Evolutionary conservation across 169 alveolate species (phyloP).

Genomic region (Eimeria necatrix): DNA sequence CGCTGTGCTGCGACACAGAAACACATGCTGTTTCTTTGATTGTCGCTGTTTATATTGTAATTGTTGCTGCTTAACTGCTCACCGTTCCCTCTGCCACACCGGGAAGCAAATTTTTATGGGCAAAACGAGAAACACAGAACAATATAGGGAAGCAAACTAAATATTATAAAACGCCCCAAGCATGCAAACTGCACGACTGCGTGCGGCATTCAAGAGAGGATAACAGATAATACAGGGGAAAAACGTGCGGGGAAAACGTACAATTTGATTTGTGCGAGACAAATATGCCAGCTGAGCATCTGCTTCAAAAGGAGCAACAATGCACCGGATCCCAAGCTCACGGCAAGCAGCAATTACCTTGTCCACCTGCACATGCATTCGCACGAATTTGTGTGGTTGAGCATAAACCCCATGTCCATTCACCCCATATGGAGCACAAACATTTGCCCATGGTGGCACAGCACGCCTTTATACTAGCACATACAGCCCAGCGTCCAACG

Average conservation of each 20-base stretch:
- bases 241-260: not conserved
- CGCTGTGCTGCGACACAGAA: slow-evolving; percentile 79
- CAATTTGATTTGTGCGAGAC: slow-evolving; percentile 90
- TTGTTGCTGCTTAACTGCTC: not conserved
- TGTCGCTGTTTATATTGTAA: not conserved
- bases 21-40: not conserved
- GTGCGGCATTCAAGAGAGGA: not conserved
- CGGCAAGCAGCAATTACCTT: slow-evolving; percentile 76
- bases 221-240: not conserved
- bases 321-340: slow-evolving; percentile 88
- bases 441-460: too few species aligned
- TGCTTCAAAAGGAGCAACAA: slow-evolving; percentile 99
- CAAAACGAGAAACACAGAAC: not conserved
- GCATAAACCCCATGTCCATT: not conserved
- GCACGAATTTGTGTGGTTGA: not conserved
- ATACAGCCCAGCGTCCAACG: too few species aligned
- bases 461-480: too few species aligned
- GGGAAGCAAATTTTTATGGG: too few species aligned
- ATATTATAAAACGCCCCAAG: not conserved
- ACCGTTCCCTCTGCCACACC: not conserved
- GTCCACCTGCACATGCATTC: slow-evolving; percentile 70
- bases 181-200: not conserved
- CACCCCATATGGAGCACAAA: too few species aligned
- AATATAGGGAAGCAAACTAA: not conserved
- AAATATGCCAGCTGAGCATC: slow-evolving; percentile 98